These are phyloP conservation scores for Diaporthe batatas DNA, from an alignment of 2,329 filamentous ascomycete genomes.

Conservation along the genomic window DNA sequence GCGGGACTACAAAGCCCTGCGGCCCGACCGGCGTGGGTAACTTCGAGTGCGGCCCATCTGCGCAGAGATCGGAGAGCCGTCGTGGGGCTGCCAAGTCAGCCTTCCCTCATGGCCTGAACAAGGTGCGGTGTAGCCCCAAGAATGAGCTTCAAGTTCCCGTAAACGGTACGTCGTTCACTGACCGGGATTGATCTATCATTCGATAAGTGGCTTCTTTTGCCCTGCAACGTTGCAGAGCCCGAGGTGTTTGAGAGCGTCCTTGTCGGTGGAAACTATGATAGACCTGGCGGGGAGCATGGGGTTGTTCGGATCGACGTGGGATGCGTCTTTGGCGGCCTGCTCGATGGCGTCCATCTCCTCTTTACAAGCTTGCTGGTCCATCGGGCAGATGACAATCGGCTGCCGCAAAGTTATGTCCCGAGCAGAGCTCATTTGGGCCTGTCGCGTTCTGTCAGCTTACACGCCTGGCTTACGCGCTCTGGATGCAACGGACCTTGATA, in stretches of 20 bases:
- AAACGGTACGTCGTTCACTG: slow-evolving; percentile 21
- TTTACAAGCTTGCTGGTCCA: slow-evolving; percentile 95
- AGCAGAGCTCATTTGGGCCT: slow-evolving; percentile 91
- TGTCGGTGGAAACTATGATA: slow-evolving; percentile 85
- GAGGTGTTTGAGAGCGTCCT: slow-evolving; percentile 70
- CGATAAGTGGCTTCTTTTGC: slow-evolving; percentile 75
- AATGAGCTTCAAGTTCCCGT: neutral
- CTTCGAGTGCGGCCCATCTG: neutral
- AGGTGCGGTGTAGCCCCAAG: neutral
- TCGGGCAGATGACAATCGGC: slow-evolving; percentile 94
- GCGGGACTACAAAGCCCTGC: neutral
- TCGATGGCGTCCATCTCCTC: slow-evolving; percentile 99
- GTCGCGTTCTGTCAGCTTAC: slow-evolving; percentile 33
- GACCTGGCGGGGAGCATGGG: slow-evolving; percentile 90
- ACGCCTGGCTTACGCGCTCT: neutral
- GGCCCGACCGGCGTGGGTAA: neutral
- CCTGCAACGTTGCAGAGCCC: slow-evolving; percentile 74
- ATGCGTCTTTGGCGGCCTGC: slow-evolving; percentile 92
- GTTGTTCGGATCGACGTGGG: slow-evolving; percentile 87
- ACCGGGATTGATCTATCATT: slow-evolving; percentile 56
- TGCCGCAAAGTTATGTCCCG: slow-evolving; percentile 90
- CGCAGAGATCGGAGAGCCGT: neutral
- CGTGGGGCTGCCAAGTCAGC: neutral
- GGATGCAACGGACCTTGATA: slow-evolving; percentile 77
- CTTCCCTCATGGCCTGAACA: neutral